These are phyloP conservation scores for Digitaria exilis DNA, from an alignment of 202 grass and related monocot species.

Conservation along the genomic window DNA sequence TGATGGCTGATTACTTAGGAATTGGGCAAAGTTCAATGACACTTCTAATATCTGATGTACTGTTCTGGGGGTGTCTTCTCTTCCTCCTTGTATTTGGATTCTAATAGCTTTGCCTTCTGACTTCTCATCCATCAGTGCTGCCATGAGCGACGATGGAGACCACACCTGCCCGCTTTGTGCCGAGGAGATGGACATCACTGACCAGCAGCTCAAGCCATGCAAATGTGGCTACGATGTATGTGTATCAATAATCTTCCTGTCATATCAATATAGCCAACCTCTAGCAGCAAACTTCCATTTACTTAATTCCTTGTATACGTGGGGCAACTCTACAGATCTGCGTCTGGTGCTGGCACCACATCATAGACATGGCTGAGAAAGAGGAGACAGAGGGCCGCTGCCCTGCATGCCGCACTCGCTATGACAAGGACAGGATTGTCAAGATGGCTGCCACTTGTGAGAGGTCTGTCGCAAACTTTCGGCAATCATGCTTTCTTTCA, in stretches of 20 bases:
- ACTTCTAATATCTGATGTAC: background rate
- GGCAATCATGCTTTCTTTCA: background rate
- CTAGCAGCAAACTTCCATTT: background rate
- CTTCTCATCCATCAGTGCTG: constrained; percentile 52
- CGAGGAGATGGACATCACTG: constrained; percentile 99
- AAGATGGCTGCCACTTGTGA: constrained; percentile 85
- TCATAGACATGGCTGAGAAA: constrained; percentile 97
- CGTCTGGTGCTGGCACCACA: constrained; percentile 99
- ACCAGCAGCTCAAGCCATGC: constrained; percentile 96
- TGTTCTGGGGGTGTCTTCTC: background rate
- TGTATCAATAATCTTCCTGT: background rate
- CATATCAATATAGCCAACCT: background rate
- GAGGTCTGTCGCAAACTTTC: no score
- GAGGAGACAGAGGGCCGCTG: constrained; percentile 95
- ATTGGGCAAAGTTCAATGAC: background rate
- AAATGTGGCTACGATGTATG: constrained; percentile 94
- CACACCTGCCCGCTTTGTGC: constrained; percentile 93
- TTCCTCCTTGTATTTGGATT: background rate
- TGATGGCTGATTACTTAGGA: no score
- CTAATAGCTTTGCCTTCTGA: background rate
- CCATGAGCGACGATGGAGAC: constrained; percentile 96
- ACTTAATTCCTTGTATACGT: background rate
- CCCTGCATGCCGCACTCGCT: constrained; percentile 79
- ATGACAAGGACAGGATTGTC: constrained; percentile 95
- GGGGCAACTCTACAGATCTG: constrained; percentile 57